phyloP scores from a whole-genome alignment of 345 rosid genomes.

The Salix dunnii region DNA sequence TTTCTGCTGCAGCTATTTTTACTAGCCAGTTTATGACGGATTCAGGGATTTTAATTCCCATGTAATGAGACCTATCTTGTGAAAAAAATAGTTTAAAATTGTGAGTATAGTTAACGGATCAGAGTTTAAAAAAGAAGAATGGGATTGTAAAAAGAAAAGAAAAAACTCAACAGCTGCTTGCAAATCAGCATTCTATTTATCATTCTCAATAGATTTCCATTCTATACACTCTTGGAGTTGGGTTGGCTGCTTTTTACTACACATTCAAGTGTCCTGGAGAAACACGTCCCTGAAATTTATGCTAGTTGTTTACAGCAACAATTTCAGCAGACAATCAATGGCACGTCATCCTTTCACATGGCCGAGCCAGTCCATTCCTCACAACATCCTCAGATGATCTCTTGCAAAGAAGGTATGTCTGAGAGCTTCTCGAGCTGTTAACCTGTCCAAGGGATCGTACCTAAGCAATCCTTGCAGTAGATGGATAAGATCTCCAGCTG shows the following conservation, averaged over 20 bases:
- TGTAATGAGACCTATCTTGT: no score
- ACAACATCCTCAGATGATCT: constrained; percentile 13
- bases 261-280: no score
- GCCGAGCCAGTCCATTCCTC: background rate
- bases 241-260: background rate
- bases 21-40: no score
- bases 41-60: no score
- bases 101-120: no score
- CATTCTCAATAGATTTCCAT: background rate
- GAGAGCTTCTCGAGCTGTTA: constrained; percentile 28
- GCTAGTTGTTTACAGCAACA: background rate
- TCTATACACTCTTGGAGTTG: background rate
- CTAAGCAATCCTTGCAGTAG: constrained; percentile 29
- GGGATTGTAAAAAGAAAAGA: background rate
- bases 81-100: no score
- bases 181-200: background rate
- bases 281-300: background rate
- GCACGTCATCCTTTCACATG: background rate
- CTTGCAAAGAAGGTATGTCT: constrained; percentile 27
- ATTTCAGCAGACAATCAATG: background rate
- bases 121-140: background rate
- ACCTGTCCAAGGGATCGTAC: constrained; percentile 30
- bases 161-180: background rate
- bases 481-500: constrained; percentile 33
- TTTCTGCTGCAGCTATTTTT: no score